Evolutionary conservation across 2,329 filamentous ascomycete species (phyloP).

Genomic region (Calonectria pauciramosa): DNA sequence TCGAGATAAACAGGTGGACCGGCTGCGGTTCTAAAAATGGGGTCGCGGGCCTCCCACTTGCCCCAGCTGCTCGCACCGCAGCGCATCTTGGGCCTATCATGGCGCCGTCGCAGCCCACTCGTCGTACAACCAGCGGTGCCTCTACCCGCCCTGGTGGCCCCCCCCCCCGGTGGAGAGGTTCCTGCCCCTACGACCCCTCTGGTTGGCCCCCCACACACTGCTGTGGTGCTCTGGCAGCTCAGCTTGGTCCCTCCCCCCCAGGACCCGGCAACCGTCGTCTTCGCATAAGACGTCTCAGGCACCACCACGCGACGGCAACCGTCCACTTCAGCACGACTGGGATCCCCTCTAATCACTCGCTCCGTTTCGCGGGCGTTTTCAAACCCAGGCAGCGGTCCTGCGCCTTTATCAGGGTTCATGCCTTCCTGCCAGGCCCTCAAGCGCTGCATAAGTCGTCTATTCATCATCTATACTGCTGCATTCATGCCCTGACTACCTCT

Average conservation of each 20-base stretch:
- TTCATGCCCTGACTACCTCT: neutral
- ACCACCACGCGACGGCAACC: neutral
- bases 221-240: neutral
- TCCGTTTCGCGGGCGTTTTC: neutral
- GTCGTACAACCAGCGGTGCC: neutral
- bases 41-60: neutral
- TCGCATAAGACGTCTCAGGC: slow-evolving; percentile 11
- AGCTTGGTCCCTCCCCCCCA: neutral
- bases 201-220: neutral
- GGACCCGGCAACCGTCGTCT: neutral
- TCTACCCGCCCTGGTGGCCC: neutral
- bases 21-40: slow-evolving; percentile 16
- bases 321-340: neutral
- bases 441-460: neutral
- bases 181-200: neutral
- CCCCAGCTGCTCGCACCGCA: neutral
- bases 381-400: neutral
- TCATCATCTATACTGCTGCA: neutral
- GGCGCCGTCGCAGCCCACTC: neutral
- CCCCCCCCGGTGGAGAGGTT: neutral
- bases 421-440: neutral
- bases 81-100: slow-evolving; percentile 4
- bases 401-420: neutral
- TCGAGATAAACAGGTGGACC: slow-evolving; percentile 1
- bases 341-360: neutral